Conservation (phyloP, 805 yeast genomes). For the Yamadazyma phyllophila region DNA sequence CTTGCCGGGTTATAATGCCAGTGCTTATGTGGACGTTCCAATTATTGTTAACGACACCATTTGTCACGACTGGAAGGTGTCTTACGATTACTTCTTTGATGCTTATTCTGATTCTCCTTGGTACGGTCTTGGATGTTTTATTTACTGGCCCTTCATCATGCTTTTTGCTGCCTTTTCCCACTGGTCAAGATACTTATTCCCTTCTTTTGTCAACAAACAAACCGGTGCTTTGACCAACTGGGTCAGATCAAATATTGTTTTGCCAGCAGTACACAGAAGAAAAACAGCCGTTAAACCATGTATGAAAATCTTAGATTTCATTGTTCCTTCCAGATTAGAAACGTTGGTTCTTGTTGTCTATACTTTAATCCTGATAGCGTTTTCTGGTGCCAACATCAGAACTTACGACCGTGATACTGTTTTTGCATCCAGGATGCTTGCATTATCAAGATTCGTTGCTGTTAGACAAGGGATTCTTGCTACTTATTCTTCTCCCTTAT, state of each 20-base stretch:
- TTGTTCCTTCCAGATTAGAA: slow-evolving; percentile 39
- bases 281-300: slow-evolving; percentile 20
- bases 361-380: slow-evolving; percentile 17
- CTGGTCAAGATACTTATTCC: slow-evolving; percentile 40
- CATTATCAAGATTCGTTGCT: slow-evolving; percentile 35
- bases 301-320: slow-evolving; percentile 18
- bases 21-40: slow-evolving; percentile 22
- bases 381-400: slow-evolving; percentile 18
- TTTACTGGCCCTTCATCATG: slow-evolving; percentile 49
- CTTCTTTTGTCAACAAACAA: slow-evolving; percentile 27
- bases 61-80: slow-evolving; percentile 11
- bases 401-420: slow-evolving; percentile 24
- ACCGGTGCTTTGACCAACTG: slow-evolving; percentile 26
- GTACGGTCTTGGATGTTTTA: slow-evolving; percentile 40
- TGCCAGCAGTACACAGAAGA: slow-evolving; percentile 26
- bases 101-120: slow-evolving; percentile 24
- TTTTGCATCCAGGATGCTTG: slow-evolving; percentile 16
- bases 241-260: slow-evolving; percentile 23
- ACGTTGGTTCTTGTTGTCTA: slow-evolving; percentile 26
- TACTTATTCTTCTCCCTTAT: slow-evolving; percentile 47
- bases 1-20: slow-evolving; percentile 17
- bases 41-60: slow-evolving; percentile 16
- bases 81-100: slow-evolving; percentile 18
- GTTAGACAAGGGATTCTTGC: slow-evolving; percentile 54
- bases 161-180: slow-evolving; percentile 41